phyloP scores from a whole-genome alignment of 805 yeast species.

The Lipomyces anomalus region DNA sequence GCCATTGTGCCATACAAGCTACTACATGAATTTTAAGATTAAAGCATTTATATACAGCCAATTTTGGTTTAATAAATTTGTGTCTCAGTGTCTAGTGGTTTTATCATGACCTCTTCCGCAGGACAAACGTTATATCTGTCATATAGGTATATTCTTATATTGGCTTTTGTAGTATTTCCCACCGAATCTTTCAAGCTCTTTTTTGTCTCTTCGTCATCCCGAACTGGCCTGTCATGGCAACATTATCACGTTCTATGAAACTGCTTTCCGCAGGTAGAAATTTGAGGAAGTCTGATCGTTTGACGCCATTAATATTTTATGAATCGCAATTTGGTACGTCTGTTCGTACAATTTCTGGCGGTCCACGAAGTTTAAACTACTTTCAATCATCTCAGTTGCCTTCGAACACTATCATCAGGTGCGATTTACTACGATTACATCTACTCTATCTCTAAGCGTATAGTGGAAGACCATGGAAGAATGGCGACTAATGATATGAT shows the following conservation, averaged over 20 bases:
- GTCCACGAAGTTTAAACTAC: constrained; percentile 5
- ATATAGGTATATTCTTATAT: not conserved
- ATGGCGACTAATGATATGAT: not conserved
- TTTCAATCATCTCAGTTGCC: constrained; percentile 10
- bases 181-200: not conserved
- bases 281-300: not conserved
- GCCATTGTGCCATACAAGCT: constrained; percentile 26
- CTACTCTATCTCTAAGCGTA: not conserved
- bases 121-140: not conserved
- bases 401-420: constrained; percentile 18
- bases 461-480: not conserved
- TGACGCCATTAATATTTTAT: not conserved
- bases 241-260: no score
- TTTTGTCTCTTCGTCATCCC: no score
- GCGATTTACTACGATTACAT: not conserved
- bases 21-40: not conserved
- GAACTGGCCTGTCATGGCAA: no score
- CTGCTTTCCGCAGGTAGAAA: no score
- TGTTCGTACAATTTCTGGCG: not conserved
- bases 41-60: not conserved
- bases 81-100: not conserved
- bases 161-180: not conserved
- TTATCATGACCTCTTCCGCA: not conserved
- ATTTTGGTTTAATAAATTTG: not conserved
- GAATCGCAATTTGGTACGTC: no score